phyloP scores from a whole-genome alignment of 2,329 filamentous ascomycete genomes.

The Fusarium tanahbumbuense region DNA sequence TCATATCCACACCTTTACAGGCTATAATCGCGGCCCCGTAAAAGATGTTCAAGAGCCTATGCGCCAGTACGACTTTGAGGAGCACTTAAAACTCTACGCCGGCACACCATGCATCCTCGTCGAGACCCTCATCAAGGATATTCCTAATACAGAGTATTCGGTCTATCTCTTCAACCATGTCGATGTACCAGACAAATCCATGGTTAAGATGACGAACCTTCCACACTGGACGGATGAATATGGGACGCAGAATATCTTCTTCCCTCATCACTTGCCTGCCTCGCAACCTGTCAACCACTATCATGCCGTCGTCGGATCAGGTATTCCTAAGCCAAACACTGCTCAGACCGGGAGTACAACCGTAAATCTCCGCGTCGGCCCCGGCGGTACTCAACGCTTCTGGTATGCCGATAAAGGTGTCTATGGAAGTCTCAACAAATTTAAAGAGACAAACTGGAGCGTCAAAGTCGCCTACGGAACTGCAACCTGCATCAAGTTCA shows the following conservation, averaged over 20 bases:
- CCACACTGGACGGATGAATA: slow-evolving; percentile 12
- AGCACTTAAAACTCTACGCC: not conserved
- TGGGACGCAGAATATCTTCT: slow-evolving; percentile 22
- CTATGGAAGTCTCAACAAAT: slow-evolving; percentile 10
- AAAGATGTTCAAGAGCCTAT: not conserved
- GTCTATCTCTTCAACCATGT: slow-evolving; percentile 22
- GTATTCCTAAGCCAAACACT: not conserved
- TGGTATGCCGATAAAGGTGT: slow-evolving; percentile 2
- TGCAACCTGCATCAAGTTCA: slow-evolving; percentile 25
- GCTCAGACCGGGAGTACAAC: not conserved
- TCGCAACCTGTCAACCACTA: slow-evolving; percentile 12
- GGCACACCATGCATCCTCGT: slow-evolving; percentile 5
- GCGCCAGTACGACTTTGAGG: not conserved
- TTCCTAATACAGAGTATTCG: slow-evolving; percentile 13
- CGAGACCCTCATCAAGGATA: slow-evolving; percentile 26
- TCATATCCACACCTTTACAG: not conserved
- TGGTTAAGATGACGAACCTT: not conserved
- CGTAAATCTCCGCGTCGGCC: slow-evolving; percentile 18
- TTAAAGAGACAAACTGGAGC: slow-evolving; percentile 4
- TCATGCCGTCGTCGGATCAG: slow-evolving; percentile 17
- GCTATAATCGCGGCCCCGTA: not conserved
- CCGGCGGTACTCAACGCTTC: slow-evolving; percentile 9
- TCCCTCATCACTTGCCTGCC: not conserved
- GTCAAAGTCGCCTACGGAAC: slow-evolving; percentile 16
- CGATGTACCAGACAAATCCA: slow-evolving; percentile 2